phyloP scores from a whole-genome alignment of 2,329 filamentous ascomycete species.

The Hortaea werneckii region DNA sequence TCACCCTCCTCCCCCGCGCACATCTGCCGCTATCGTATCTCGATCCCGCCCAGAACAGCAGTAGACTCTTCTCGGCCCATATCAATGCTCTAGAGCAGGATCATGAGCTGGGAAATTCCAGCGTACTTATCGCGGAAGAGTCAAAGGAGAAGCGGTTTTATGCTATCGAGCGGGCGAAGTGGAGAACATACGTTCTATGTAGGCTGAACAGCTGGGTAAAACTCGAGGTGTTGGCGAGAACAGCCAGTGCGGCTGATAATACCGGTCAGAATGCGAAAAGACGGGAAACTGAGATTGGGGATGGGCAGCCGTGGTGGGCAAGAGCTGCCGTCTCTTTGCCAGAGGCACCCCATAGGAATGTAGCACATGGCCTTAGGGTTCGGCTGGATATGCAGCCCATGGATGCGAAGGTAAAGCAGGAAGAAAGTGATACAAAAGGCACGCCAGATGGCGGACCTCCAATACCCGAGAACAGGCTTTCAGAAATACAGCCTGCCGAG shows the following conservation, averaged over 20 bases:
- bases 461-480: background rate
- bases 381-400: background rate
- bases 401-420: background rate
- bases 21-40: conserved; percentile 51
- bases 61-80: conserved; percentile 50
- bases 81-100: conserved; percentile 56
- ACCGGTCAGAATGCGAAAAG: conserved; percentile 15
- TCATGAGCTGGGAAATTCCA: conserved; percentile 36
- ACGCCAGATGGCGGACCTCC: background rate
- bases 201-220: conserved; percentile 59
- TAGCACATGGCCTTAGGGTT: background rate
- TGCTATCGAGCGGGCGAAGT: conserved; percentile 55
- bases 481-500: background rate
- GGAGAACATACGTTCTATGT: conserved; percentile 56
- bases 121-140: conserved; percentile 52
- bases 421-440: background rate
- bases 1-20: conserved; percentile 47
- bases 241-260: conserved; percentile 19
- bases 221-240: conserved; percentile 40
- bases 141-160: conserved; percentile 47
- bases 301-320: conserved; percentile 17
- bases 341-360: background rate
- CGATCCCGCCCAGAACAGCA: conserved; percentile 44
- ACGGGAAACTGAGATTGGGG: conserved; percentile 3
- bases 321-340: conserved; percentile 8